Evolutionary conservation across 495 filamentous ascomycete genomes (phyloP).

Genomic region (Cryomyces antarcticus): DNA sequence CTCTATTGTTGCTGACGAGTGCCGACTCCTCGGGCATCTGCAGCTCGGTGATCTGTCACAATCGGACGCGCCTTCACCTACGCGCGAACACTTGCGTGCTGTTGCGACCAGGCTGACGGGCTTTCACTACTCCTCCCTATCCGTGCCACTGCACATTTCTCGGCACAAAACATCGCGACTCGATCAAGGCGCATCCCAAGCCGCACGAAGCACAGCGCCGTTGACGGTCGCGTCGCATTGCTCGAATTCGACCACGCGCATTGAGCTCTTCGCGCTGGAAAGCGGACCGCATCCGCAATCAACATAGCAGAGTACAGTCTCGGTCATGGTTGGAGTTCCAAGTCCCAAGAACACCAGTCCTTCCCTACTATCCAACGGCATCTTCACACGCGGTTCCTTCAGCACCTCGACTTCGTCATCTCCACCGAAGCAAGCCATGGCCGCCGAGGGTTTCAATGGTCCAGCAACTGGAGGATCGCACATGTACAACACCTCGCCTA

Average conservation of each 20-base stretch:
- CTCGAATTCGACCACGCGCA: neutral
- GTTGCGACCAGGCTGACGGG: too few species aligned
- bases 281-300: neutral
- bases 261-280: neutral
- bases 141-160: neutral
- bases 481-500: constrained; percentile 1
- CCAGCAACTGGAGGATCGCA: neutral
- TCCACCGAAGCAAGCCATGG: constrained; percentile 10
- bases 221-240: neutral
- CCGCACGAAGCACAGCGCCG: neutral
- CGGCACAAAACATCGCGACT: neutral
- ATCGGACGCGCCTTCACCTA: too few species aligned
- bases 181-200: neutral
- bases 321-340: constrained; percentile 15
- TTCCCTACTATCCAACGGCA: constrained; percentile 9
- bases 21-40: too few species aligned
- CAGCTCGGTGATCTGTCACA: too few species aligned
- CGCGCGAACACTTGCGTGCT: too few species aligned
- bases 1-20: neutral
- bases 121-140: too few species aligned
- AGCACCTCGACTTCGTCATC: constrained; percentile 12
- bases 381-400: constrained; percentile 13
- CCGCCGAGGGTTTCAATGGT: constrained; percentile 10
- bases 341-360: constrained; percentile 17
- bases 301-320: neutral